Percentiles rank a stretch among this genome's conserved stretches.
These are phyloP conservation scores for Punctularia strigosozonata DNA, from an alignment of 768 basidiomycete genomes.

Conservation along the genomic window DNA sequence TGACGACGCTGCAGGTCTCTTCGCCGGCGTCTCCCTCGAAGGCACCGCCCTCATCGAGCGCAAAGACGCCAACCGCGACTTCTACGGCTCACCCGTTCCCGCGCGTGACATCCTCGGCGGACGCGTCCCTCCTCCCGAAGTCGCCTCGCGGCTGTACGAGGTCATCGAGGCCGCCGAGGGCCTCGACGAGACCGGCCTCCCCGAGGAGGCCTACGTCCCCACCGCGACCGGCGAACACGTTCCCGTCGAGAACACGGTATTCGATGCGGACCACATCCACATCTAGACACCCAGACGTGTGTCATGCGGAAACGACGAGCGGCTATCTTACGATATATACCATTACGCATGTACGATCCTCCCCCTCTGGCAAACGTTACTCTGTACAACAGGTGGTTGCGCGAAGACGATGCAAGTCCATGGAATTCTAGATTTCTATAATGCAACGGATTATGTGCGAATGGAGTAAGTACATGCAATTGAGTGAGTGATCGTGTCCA, in stretches of 20 bases:
- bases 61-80: slow-evolving; percentile 92
- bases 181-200: slow-evolving; percentile 74
- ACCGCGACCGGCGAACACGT: slow-evolving; percentile 48
- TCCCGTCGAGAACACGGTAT: slow-evolving; percentile 46
- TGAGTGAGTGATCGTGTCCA: no score
- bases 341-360: no score
- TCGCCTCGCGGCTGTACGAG: slow-evolving; percentile 85
- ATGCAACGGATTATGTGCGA: no score
- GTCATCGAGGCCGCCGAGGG: slow-evolving; percentile 96
- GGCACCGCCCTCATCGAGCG: slow-evolving; percentile 91
- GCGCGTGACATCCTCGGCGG: slow-evolving; percentile 88
- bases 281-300: no score
- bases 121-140: slow-evolving; percentile 94
- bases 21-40: slow-evolving; percentile 89
- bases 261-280: slow-evolving; percentile 73
- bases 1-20: slow-evolving; percentile 52
- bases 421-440: no score
- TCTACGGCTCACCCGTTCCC: slow-evolving; percentile 87
- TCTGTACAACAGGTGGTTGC: no score
- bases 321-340: no score
- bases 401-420: no score
- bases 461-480: no score
- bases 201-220: slow-evolving; percentile 73
- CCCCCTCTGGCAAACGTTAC: no score
- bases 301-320: no score